Base-by-base conservation (phyloP, 169 alveolate species). In the Eimeria acervulina region DNA sequence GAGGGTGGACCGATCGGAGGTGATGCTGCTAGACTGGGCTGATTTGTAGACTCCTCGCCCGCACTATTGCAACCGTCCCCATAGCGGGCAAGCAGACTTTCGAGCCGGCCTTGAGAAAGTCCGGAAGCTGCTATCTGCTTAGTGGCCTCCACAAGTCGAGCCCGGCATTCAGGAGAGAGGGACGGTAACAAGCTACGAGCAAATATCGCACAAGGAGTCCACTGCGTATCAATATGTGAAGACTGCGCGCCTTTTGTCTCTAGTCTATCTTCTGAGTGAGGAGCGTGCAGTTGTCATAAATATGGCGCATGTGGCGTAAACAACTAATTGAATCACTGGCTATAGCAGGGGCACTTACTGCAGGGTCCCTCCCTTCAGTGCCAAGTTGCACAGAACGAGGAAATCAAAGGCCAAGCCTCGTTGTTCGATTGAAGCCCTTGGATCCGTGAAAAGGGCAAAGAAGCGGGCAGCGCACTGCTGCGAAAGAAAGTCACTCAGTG, bases 401-500 rank as follows among this genome's bases (percentile, higher is more conserved):
- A 87, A 87, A 26, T 87, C 83, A 61, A 87, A 87, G 61, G 93
- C 93, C 81, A 87, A 38, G 12, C n/a, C 26, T 42, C 93, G 93
- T 31, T 87, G 93, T 83, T 87, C 93, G 44, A 3, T 52, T 23
- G 93, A 87, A 26, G 93, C 93, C 59, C 8, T 87, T 52, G 93
- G 23, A 15, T 87, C 93, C 55, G 93, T 87, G 52, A 87, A 70
- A 59, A 87, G 83, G 70, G 61, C 70, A 31, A 87, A 87, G 80
- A 87, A 87, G 13, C 93, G 93, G 78, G 83, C 93, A 55, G 93
- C 93, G 83, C 93, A 87, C 38, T 87, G 93, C 42, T 87, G 93
- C 13, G 93, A 87, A 19, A 87, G 93, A 28, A 87, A 87, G 63
- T 87, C 93, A 87, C 83, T 87, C 42, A 87, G 70, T 23, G 83